These are phyloP conservation scores for Pseudofabraea citricarpa DNA, from an alignment of 2,329 filamentous ascomycete genomes.

Conservation along the genomic window DNA sequence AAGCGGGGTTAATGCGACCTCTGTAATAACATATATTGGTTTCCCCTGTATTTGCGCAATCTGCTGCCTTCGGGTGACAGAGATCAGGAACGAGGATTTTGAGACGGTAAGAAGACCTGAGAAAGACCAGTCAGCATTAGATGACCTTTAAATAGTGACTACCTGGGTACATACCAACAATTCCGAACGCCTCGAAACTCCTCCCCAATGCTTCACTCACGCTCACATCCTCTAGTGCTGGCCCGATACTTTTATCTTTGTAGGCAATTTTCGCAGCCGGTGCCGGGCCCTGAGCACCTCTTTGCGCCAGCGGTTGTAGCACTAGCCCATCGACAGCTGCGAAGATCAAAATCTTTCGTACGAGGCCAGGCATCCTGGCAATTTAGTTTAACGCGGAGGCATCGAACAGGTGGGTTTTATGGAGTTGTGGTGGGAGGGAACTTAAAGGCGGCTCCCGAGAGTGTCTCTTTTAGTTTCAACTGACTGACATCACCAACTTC, in stretches of 20 bases:
- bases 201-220: constrained; percentile 13
- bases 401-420: constrained; percentile 11
- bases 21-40: constrained; percentile 81
- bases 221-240: constrained; percentile 11
- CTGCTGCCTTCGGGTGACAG: constrained; percentile 80
- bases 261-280: constrained; percentile 25
- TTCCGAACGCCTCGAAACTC: constrained; percentile 29
- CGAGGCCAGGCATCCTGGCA: constrained; percentile 29
- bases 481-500: neutral
- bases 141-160: too few relatives aligned
- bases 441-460: too few relatives aligned
- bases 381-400: constrained; percentile 11
- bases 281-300: constrained; percentile 22
- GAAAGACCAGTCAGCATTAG: too few relatives aligned
- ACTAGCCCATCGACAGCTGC: constrained; percentile 29
- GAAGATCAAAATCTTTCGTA: constrained; percentile 28
- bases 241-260: constrained; percentile 22
- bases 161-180: constrained; percentile 27
- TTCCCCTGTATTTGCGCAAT: constrained; percentile 81
- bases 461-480: neutral
- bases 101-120: constrained; percentile 81
- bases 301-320: constrained; percentile 25
- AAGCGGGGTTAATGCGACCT: constrained; percentile 86
- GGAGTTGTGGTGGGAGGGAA: too few relatives aligned
- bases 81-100: constrained; percentile 76